Evolutionary conservation across 2,329 filamentous ascomycete species (phyloP).

Genomic region (Xylariaceae sp.): DNA sequence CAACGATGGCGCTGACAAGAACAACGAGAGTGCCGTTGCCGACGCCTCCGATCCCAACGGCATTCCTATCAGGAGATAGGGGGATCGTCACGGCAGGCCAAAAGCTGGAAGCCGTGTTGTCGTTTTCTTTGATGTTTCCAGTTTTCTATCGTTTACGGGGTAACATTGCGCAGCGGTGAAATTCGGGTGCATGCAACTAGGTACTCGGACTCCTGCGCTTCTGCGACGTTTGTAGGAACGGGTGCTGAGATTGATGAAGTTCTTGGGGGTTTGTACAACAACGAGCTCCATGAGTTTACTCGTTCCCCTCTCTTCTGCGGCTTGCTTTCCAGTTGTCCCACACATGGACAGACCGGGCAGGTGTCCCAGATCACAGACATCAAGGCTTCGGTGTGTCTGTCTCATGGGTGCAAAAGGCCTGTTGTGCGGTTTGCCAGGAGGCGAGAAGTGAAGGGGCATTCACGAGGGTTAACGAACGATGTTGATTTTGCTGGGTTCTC

Average conservation of each 20-base stretch:
- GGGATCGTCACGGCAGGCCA: not conserved
- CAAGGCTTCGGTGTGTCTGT: too few species aligned
- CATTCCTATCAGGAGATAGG: constrained; percentile 61
- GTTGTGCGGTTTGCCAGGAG: too few species aligned
- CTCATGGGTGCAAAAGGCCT: too few species aligned
- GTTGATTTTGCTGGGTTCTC: not conserved
- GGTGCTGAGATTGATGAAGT: not conserved
- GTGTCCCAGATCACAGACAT: too few species aligned
- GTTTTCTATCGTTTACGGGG: too few species aligned
- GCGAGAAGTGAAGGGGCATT: not conserved
- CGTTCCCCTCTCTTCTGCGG: not conserved
- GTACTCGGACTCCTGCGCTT: too few species aligned
- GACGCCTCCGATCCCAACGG: constrained; percentile 45
- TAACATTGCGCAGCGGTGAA: too few species aligned
- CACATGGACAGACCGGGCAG: not conserved
- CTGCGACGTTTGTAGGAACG: not conserved
- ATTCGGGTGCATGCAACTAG: too few species aligned
- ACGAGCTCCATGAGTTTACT: not conserved
- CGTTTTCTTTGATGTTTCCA: too few species aligned
- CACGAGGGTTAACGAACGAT: not conserved
- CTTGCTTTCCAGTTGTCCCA: not conserved
- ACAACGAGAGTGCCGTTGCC: constrained; percentile 28
- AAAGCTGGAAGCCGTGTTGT: not conserved
- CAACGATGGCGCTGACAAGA: constrained; percentile 37
- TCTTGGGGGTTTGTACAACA: not conserved